These are phyloP conservation scores for Spathaspora boniae DNA, from an alignment of 805 yeast genomes.

Conservation along the genomic window DNA sequence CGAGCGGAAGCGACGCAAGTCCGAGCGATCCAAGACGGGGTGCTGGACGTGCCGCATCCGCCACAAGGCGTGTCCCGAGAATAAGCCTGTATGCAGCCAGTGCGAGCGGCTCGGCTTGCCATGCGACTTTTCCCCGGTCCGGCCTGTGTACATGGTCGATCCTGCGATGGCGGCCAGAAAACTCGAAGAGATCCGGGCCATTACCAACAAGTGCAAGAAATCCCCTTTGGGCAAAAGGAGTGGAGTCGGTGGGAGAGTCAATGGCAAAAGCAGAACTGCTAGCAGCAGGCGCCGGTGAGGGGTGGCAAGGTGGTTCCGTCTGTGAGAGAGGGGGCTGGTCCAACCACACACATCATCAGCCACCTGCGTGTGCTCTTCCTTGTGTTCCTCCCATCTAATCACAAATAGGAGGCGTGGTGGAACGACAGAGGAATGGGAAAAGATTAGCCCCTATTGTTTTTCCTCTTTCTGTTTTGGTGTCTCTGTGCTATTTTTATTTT, in stretches of 20 bases:
- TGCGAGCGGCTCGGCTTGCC: constrained; percentile 53
- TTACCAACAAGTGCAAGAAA: constrained; percentile 30
- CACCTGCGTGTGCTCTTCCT: too few species aligned
- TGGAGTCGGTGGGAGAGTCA: neutral
- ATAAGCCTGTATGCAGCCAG: constrained; percentile 55
- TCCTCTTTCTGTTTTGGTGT: neutral
- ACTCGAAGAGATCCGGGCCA: constrained; percentile 47
- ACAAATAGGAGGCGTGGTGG: constrained; percentile 1
- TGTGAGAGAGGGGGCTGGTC: too few species aligned
- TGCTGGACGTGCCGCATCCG: constrained; percentile 80
- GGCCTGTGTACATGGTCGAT: constrained; percentile 56
- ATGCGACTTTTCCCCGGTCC: constrained; percentile 51
- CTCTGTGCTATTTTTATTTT: neutral
- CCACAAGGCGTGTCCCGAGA: constrained; percentile 70
- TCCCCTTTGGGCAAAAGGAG: constrained; percentile 14
- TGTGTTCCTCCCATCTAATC: too few species aligned
- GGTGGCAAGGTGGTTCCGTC: too few species aligned
- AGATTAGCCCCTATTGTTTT: neutral
- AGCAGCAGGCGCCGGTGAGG: neutral
- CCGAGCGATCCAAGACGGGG: constrained; percentile 50
- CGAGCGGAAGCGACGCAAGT: constrained; percentile 16
- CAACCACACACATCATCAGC: too few species aligned
- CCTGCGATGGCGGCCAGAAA: constrained; percentile 39
- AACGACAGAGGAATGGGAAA: neutral
- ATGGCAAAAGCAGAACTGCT: constrained; percentile 1